Base-by-base conservation (phyloP, 179 eudicot genomes). In the Sideroxylon spinosum region DNA sequence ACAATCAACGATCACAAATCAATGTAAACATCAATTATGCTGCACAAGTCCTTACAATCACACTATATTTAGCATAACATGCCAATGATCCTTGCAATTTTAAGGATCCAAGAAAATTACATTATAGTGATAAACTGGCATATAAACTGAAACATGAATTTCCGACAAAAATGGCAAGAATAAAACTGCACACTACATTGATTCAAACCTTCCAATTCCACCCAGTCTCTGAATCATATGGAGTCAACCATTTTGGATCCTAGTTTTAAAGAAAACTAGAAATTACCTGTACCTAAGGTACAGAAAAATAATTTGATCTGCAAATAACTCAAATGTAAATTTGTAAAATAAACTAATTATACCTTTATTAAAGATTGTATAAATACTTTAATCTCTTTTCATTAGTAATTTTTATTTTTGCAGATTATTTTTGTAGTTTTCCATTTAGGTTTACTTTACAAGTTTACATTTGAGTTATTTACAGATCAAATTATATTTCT, bases 1-100 rank as follows among this genome's bases (percentile, higher is more conserved):
- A 86, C 82, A 82, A 72, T 70, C 52, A 79, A 26, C 26, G 68
- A 72, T 37, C 44, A 37, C 44, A 59, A n/a, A 65, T 62, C 7
- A 68, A 14, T 50, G 44, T 10, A 32, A 9, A 68, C 73, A 32
- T 70, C 59, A 25, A 25, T 37, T 37, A 37, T 3, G 44, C 44
- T 37, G 4, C 5, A 37, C 37, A 32, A 64, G 17, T 67, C 52
- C 17, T 37, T 37, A 61, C 20, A 9, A 32, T 37, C 60, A 71
- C 11, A 5, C 13, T 19, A 12, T 59, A 5, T 16, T 74, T 3
- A 6, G 17, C 23, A 69, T 2, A 48, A 19, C 17, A 62, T 62
- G 8, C 14, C 1, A 20, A 12, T 20, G 9, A 53, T 49, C 57
- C 32, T 22, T 22, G 10, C 59, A 23, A 59, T 22, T 49, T 13